Percentiles rank a stretch among this genome's conserved stretches.
phyloP scores from a whole-genome alignment of 2,329 filamentous ascomycete species.

The Penicillium capsulatum region DNA sequence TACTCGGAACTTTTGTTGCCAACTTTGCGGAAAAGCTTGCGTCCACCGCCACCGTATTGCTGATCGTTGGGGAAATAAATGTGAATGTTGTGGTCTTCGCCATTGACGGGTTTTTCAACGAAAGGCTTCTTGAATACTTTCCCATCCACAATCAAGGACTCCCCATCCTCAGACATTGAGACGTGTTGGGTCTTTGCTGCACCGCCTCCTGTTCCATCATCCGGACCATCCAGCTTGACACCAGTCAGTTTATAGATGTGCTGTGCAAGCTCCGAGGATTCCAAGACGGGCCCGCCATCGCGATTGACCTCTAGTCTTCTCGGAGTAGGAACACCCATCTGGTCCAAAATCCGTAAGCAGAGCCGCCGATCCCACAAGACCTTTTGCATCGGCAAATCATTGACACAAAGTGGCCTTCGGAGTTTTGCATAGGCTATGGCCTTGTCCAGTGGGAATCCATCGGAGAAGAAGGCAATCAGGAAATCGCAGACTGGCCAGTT shows the following conservation, averaged over 20 bases:
- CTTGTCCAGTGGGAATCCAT: conserved; percentile 94
- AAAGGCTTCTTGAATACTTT: conserved; percentile 81
- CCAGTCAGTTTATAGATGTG: conserved; percentile 78
- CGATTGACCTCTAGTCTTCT: conserved; percentile 84
- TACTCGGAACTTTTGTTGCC: conserved; percentile 99
- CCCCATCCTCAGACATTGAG: conserved; percentile 82
- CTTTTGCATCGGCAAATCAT: conserved; percentile 96
- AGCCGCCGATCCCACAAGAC: conserved; percentile 92
- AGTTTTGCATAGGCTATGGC: conserved; percentile 92
- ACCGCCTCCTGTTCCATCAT: conserved; percentile 62
- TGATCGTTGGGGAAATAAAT: conserved; percentile 81
- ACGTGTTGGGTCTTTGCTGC: conserved; percentile 60
- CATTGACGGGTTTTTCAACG: conserved; percentile 96
- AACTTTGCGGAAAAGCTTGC: conserved; percentile 91
- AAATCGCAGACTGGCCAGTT: conserved; percentile 98
- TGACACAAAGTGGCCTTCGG: conserved; percentile 93
- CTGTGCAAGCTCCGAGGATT: conserved; percentile 74
- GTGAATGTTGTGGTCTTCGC: conserved; percentile 97
- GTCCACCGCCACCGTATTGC: conserved; percentile 78
- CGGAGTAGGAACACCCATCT: conserved; percentile 84
- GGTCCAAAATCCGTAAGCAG: conserved; percentile 81
- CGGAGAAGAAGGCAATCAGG: conserved; percentile 95
- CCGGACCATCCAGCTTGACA: conserved; percentile 66
- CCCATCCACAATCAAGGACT: conserved; percentile 84
- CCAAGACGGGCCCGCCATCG: conserved; percentile 78